Evolutionary conservation across 345 rosid genomes (phyloP).

Genomic region (Melaleuca quinquenervia): DNA sequence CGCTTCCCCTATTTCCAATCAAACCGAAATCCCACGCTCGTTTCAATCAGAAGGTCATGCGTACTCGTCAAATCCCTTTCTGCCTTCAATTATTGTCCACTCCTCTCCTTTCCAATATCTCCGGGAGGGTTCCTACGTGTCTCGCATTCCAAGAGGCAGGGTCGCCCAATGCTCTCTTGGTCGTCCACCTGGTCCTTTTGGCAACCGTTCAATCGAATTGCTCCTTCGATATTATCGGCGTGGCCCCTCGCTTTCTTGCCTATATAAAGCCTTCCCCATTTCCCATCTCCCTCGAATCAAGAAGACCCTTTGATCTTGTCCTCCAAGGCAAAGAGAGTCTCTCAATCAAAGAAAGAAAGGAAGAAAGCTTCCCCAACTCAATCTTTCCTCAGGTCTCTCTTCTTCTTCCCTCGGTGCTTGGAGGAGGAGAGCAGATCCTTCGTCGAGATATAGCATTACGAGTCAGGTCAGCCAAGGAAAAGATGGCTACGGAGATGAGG

Average conservation of each 20-base stretch:
- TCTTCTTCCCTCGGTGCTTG: background rate
- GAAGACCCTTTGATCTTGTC: background rate
- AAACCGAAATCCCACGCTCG: background rate
- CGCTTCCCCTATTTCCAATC: background rate
- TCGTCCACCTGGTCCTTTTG: background rate
- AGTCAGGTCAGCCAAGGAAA: background rate
- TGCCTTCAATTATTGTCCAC: background rate
- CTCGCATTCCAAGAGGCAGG: background rate
- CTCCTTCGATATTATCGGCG: background rate
- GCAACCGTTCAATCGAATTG: background rate
- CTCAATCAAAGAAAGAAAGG: background rate
- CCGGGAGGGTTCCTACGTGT: background rate
- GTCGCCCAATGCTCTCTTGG: background rate
- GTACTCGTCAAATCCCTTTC: background rate
- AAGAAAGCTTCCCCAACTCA: background rate
- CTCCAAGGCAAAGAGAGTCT: background rate
- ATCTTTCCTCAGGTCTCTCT: background rate
- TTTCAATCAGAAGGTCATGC: background rate
- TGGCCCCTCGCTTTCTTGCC: background rate
- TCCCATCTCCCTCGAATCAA: background rate
- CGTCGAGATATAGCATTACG: background rate
- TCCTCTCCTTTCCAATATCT: background rate
- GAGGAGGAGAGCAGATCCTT: background rate
- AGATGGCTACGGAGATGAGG: slow-evolving; percentile 7
- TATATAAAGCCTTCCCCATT: background rate